Evolutionary conservation across 202 grass and related monocot genomes (phyloP), one percentile per base, ranked within the genome.

Genomic region (Schoenoplectus triqueter): DNA sequence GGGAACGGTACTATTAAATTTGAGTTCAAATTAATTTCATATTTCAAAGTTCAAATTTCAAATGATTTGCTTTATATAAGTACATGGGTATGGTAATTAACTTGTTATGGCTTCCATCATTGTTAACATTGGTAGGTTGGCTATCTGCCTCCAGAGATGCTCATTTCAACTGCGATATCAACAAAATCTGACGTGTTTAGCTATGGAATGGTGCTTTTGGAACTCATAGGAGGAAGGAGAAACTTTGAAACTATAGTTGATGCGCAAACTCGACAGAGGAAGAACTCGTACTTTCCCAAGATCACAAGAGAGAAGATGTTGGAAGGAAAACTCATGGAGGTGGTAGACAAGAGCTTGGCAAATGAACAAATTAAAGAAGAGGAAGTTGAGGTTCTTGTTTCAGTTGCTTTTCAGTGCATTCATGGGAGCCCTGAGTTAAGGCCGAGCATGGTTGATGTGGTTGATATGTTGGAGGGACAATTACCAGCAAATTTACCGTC

Each of bases 101-200:
- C 2, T n/a, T 15, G 15, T 15, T 6, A 62, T 62, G n/a, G 14
- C 59, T 62, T 19, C 17, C 14, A n/a, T 62, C 17, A 4, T 19
- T 62, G 1, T 19, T 62, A 7, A 57, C 15, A 5, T 17, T 62
- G 59, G 15, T 44, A 74, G 70, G 54, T 69, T 2, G 86, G 91
- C 54, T 57, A 57, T 57, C 54, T 57, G 54, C 54, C 54, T 57
- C 54, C 54, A 57, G 54, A 57, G 54, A 86, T 89, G 54, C 82
- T 86, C 31, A 39, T 87, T n/a, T 20, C 70, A 74, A 73, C 7
- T 61, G 87, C 82, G 7, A 63, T 93, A 10, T 87, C 86, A 1
- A 66, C 86, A 77, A 90, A 87, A 75, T 88, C 84, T 45, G 91
- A 93, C 77, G 84, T 90, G 70, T 92, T 88, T 89, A 90, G 91